Evolutionary conservation across 2,329 filamentous ascomycete species (phyloP).

Genomic region (Alternaria panax): DNA sequence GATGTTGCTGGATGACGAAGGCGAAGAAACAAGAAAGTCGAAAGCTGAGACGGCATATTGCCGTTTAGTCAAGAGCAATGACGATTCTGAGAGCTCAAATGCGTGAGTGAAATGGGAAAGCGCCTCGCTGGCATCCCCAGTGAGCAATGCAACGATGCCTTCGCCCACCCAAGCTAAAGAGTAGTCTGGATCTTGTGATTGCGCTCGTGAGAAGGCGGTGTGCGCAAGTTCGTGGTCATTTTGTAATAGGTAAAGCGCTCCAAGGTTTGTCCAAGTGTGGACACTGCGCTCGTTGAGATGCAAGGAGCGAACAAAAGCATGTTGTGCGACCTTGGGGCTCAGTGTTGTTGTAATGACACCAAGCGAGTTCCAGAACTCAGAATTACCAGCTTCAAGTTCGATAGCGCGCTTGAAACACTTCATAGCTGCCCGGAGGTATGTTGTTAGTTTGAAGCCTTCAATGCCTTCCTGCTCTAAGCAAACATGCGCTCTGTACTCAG

Average conservation of each 20-base stretch:
- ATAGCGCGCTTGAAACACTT: conserved; percentile 95
- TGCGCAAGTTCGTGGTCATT: conserved; percentile 87
- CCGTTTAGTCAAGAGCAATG: conserved; percentile 73
- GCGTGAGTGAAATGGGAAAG: conserved; percentile 89
- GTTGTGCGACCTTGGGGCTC: conserved; percentile 87
- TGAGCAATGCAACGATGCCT: conserved; percentile 80
- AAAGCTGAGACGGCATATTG: conserved; percentile 85
- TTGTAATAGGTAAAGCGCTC: conserved; percentile 82
- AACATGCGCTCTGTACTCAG: conserved; percentile 81
- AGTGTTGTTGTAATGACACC: conserved; percentile 88
- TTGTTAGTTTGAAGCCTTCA: conserved; percentile 58
- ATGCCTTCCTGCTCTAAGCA: conserved; percentile 61
- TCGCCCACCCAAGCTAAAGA: conserved; percentile 94
- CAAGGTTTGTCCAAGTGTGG: conserved; percentile 88
- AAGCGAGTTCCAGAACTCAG: conserved; percentile 96
- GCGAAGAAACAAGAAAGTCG: conserved; percentile 73
- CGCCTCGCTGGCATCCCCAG: conserved; percentile 78
- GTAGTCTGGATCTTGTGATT: conserved; percentile 94
- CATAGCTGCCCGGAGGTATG: conserved; percentile 81
- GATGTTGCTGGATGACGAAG: conserved; percentile 61
- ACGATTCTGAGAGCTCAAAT: conserved; percentile 87
- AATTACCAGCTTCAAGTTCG: conserved; percentile 90
- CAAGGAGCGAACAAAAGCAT: conserved; percentile 90
- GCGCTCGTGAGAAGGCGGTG: conserved; percentile 85
- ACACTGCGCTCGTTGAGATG: conserved; percentile 88